Percentiles rank a stretch among this genome's conserved stretches.
phyloP scores from a whole-genome alignment of 2,329 filamentous ascomycete genomes.

The Teratosphaeria nubilosa region DNA sequence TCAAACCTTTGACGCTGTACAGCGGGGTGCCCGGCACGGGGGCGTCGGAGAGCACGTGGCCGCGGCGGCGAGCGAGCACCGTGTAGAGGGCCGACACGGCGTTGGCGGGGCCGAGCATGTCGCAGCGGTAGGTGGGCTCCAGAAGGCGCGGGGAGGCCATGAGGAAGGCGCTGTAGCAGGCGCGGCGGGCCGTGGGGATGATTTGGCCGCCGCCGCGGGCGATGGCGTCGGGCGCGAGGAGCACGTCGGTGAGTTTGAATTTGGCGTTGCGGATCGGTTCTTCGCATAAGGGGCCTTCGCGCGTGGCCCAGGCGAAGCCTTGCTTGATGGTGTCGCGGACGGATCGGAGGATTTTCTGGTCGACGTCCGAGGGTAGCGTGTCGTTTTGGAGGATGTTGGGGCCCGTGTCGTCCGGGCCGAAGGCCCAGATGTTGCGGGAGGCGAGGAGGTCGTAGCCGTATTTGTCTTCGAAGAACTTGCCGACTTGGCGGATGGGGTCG shows the following conservation, averaged over 20 bases:
- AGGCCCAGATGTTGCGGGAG: conserved; percentile 93
- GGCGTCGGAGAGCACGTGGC: conserved; percentile 88
- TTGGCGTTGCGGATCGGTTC: conserved; percentile 98
- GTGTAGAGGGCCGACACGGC: conserved; percentile 85
- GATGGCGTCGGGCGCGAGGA: conserved; percentile 80
- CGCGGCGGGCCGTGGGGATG: conserved; percentile 84
- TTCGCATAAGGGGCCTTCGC: conserved; percentile 94
- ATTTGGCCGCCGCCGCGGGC: conserved; percentile 94
- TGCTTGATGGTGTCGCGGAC: conserved; percentile 90
- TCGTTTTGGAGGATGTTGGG: conserved; percentile 97
- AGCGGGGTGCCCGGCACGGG: conserved; percentile 90
- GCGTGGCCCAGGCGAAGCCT: conserved; percentile 91
- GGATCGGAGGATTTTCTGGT: conserved; percentile 78
- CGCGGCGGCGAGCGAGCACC: conserved; percentile 74
- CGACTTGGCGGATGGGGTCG: conserved; percentile 84
- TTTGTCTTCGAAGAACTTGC: conserved; percentile 93
- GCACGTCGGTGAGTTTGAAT: conserved; percentile 88
- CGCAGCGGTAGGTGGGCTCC: conserved; percentile 90
- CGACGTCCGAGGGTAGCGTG: conserved; percentile 85
- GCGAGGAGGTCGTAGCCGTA: conserved; percentile 96
- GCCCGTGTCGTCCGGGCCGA: conserved; percentile 88
- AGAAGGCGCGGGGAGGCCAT: conserved; percentile 95
- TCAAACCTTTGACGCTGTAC: conserved; percentile 79
- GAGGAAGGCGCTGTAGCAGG: conserved; percentile 91
- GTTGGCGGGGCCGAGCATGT: conserved; percentile 85